Evolutionary conservation across 352 stramenopile species (phyloP), one percentile per base, ranked within the genome.

Genomic region (Phytophthora crassamura): DNA sequence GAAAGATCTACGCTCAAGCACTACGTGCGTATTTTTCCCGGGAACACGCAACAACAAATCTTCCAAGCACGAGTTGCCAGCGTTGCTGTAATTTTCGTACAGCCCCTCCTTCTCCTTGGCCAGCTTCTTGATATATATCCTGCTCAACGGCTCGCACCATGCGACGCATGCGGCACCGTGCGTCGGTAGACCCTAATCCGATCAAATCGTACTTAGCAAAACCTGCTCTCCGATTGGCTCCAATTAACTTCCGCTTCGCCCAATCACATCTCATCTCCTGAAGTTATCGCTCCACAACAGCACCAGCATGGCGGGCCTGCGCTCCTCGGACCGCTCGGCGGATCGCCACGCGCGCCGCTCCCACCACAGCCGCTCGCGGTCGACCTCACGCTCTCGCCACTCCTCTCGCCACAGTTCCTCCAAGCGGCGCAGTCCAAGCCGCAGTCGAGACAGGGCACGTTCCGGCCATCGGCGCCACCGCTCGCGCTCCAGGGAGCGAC

Each of bases 371-470:
- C 58, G 48, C 34, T 65, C 41, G n/a, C 59, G 42, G 20, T 61
- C 64, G 4, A 34, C 35, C 15, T 58, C 72, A 12, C 65, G 69
- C 35, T 64, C 69, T 1, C 60, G 35, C 25, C 43, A 30, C 1
- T 64, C 55, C 25, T 72, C 60, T 2, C 38, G 40, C 16, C 64
- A 32, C n/a, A 56, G 47, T 32, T 75, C 61, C 16, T 78, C 60
- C 20, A 72, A 53, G 12, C 39, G 66, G 2, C 54, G 66, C 28
- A 68, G 61, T 63, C 25, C 20, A 2, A 75, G 65, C 35, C 65
- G 64, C 39, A 77, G 59, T 35, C 54, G 49, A 34, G 72, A 60
- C 30, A 59, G 70, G 25, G 70, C 75, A 14, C 69, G 77, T 10
- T 81, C 71, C 43, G 56, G 59, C 16, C 61, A 51, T 40, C 70